Conservation (phyloP, 2,329 filamentous ascomycete genomes). For the Arthrobotrys iridis region DNA sequence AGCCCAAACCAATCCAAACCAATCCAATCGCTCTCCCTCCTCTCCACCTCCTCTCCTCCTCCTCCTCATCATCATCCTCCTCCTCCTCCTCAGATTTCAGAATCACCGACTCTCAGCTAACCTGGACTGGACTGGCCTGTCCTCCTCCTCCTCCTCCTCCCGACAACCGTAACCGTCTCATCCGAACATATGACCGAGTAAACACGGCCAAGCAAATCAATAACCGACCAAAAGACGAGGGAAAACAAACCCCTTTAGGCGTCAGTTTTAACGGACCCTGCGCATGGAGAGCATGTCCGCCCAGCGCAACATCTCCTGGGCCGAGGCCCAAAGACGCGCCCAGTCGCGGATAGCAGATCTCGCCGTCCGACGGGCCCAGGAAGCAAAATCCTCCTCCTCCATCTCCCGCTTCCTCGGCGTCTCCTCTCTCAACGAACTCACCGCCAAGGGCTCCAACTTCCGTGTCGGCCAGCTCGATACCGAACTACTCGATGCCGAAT, state of each 20-base stretch:
- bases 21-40: neutral
- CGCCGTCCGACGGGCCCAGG: slow-evolving; percentile 54
- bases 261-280: neutral
- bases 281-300: slow-evolving; percentile 40
- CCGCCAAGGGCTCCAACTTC: slow-evolving; percentile 75
- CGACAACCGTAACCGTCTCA: too few relatives aligned
- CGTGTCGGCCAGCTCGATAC: slow-evolving; percentile 96
- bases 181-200: too few relatives aligned
- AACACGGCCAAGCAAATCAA: too few relatives aligned
- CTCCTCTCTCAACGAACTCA: slow-evolving; percentile 42
- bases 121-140: neutral
- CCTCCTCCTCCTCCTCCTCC: neutral
- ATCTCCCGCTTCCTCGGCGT: slow-evolving; percentile 46
- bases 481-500: slow-evolving; percentile 91
- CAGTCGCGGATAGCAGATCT: slow-evolving; percentile 57
- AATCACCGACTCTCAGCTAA: neutral
- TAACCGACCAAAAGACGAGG: too few relatives aligned
- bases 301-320: slow-evolving; percentile 55
- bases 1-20: too few relatives aligned
- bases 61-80: neutral
- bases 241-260: neutral
- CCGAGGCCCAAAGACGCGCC: slow-evolving; percentile 57
- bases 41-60: slow-evolving; percentile 4
- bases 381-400: slow-evolving; percentile 42
- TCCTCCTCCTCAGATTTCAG: too few relatives aligned